These are phyloP conservation scores for Secale cereale DNA, from an alignment of 176 grass and related monocot species.

Conservation along the genomic window DNA sequence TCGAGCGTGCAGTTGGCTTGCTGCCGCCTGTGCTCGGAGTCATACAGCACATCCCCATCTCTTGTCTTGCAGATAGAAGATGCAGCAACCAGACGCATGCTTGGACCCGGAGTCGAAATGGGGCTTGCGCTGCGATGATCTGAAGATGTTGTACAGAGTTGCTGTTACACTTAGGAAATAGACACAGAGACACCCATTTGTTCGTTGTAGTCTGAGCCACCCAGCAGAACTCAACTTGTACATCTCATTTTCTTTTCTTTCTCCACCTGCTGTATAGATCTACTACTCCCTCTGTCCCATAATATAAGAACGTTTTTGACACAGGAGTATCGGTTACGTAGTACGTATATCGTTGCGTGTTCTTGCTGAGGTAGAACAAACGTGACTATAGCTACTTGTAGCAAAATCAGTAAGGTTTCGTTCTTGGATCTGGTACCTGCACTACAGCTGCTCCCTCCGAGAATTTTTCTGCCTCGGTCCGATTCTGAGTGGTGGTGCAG, in stretches of 20 bases:
- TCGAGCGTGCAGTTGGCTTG: not conserved
- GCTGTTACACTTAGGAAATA: constrained; percentile 23
- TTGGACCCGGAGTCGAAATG: not conserved
- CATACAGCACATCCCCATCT: not conserved
- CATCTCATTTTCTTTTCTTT: constrained; percentile 8
- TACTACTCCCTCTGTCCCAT: too few species aligned
- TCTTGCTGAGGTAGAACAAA: not conserved
- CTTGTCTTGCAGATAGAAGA: not conserved
- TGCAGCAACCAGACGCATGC: not conserved
- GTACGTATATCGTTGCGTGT: not conserved
- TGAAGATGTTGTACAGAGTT: not conserved
- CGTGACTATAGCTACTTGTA: not conserved
- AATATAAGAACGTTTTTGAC: too few species aligned
- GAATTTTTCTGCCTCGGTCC: not conserved
- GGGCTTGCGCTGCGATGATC: not conserved
- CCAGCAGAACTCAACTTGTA: constrained; percentile 26
- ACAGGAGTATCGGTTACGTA: not conserved
- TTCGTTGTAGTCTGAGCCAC: constrained; percentile 18
- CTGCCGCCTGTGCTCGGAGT: not conserved
- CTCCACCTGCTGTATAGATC: constrained; percentile 18
- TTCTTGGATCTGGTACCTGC: not conserved
- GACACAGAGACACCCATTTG: constrained; percentile 13
- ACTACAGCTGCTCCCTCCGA: not conserved
- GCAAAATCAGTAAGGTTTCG: not conserved
- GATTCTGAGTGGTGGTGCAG: not conserved